Evolutionary conservation across 805 yeast species (phyloP).

Genomic region (Yamadazyma insecticola): DNA sequence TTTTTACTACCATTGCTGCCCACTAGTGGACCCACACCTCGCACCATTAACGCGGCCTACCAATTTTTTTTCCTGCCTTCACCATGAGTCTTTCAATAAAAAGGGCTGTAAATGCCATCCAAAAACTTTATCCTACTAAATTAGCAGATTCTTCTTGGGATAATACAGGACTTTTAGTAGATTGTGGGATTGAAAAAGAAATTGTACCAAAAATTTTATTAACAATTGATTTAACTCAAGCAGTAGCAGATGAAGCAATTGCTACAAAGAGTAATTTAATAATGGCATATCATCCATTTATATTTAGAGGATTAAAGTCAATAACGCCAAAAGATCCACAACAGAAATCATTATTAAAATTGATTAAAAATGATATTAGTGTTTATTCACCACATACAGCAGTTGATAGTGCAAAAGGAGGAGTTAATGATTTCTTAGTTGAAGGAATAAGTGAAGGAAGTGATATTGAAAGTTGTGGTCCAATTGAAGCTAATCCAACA

Average conservation of each 20-base stretch:
- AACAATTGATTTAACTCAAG: constrained; percentile 78
- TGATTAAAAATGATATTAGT: constrained; percentile 73
- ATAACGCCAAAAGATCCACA: constrained; percentile 67
- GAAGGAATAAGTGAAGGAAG: constrained; percentile 45
- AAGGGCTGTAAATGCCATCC: constrained; percentile 31
- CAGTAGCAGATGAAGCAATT: constrained; percentile 86
- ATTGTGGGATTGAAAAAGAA: constrained; percentile 32
- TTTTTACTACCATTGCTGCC: neutral
- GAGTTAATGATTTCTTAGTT: constrained; percentile 91
- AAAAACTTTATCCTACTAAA: constrained; percentile 71
- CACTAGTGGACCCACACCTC: constrained; percentile 33
- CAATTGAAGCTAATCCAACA: constrained; percentile 42
- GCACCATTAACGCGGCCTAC: constrained; percentile 88
- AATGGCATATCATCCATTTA: constrained; percentile 89
- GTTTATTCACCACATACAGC: constrained; percentile 97
- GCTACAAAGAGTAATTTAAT: constrained; percentile 48
- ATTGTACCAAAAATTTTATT: constrained; percentile 41
- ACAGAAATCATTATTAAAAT: constrained; percentile 66
- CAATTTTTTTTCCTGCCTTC: constrained; percentile 41
- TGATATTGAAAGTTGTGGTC: constrained; percentile 18
- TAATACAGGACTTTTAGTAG: constrained; percentile 87
- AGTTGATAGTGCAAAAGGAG: constrained; percentile 86
- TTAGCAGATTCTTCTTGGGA: constrained; percentile 93
- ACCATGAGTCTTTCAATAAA: constrained; percentile 5
- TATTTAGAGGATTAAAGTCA: constrained; percentile 80